A percentile compares a stretch with the other conserved stretches of the same genome.
Evolutionary conservation across 2,329 filamentous ascomycete genomes (phyloP).

Genomic region (Fusarium fujikuroi): DNA sequence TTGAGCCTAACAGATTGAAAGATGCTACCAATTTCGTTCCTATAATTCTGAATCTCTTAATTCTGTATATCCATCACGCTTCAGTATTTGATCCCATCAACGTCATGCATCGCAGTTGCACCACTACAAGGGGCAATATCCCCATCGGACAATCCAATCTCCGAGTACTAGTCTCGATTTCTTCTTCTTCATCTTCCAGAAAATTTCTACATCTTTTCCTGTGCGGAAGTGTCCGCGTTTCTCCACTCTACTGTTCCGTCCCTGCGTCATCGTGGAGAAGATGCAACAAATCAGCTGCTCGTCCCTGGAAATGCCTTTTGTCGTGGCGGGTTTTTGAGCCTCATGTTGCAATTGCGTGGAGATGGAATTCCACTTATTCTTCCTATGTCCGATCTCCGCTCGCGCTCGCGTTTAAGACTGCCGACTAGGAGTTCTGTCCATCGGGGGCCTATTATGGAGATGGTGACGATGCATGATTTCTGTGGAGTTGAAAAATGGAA

Average conservation of each 20-base stretch:
- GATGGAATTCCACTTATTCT: neutral
- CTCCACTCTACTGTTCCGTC: neutral
- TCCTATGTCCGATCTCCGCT: neutral
- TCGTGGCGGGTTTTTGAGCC: neutral
- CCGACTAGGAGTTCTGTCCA: neutral
- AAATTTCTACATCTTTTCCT: neutral
- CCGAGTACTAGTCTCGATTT: neutral
- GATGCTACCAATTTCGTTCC: too few species aligned
- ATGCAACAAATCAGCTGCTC: neutral
- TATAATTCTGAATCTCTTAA: too few species aligned
- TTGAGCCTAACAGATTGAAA: neutral
- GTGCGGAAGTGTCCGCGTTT: neutral
- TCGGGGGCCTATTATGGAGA: neutral
- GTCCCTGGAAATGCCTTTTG: neutral
- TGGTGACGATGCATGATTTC: neutral
- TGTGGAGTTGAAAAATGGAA: neutral
- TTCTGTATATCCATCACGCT: neutral
- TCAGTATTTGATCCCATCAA: neutral
- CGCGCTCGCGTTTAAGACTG: conserved; percentile 2
- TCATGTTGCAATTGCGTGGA: conserved; percentile 1
- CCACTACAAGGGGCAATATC: too few species aligned
- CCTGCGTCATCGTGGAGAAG: neutral
- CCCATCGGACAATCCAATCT: neutral
- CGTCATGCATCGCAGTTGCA: neutral
- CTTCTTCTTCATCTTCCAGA: neutral